These are phyloP conservation scores for Candolleomyces aberdarensis DNA, from an alignment of 768 basidiomycete genomes.

Conservation along the genomic window DNA sequence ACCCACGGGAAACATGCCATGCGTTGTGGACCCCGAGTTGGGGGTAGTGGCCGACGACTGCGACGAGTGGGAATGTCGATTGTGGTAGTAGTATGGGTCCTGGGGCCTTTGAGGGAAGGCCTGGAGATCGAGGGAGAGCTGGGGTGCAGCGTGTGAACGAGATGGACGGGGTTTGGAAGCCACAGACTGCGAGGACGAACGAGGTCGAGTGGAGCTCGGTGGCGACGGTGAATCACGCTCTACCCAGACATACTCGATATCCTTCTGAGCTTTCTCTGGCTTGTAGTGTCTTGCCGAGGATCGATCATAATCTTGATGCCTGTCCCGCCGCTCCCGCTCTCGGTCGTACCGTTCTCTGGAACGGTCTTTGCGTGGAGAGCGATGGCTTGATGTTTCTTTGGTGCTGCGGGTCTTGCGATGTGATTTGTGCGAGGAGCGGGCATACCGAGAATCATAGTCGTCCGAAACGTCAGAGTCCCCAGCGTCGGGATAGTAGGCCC, in stretches of 20 bases:
- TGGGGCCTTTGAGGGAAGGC: constrained; percentile 1
- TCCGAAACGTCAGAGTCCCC: constrained; percentile 2
- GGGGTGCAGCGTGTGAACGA: not conserved
- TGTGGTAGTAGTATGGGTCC: constrained; percentile 8
- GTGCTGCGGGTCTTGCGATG: not conserved
- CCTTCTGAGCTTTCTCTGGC: not conserved
- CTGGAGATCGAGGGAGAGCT: constrained; percentile 1
- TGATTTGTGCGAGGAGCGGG: not conserved
- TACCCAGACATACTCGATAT: constrained; percentile 1
- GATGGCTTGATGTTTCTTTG: not conserved
- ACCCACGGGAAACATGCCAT: constrained; percentile 1
- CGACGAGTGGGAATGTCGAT: constrained; percentile 8
- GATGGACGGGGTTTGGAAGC: constrained; percentile 1
- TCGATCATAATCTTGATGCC: not conserved
- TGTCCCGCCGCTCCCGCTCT: not conserved
- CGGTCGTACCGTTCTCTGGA: not conserved
- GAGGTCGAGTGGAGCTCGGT: not conserved
- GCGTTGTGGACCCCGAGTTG: constrained; percentile 8
- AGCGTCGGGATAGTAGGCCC: not conserved
- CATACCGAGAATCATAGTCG: not conserved
- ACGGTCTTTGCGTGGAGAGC: not conserved
- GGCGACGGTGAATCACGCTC: constrained; percentile 1
- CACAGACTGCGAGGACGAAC: constrained; percentile 8
- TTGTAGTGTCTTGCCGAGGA: not conserved
- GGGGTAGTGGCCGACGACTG: constrained; percentile 8